These are phyloP conservation scores for Setaria viridis DNA, from an alignment of 202 grass and related monocot genomes.

Conservation along the genomic window DNA sequence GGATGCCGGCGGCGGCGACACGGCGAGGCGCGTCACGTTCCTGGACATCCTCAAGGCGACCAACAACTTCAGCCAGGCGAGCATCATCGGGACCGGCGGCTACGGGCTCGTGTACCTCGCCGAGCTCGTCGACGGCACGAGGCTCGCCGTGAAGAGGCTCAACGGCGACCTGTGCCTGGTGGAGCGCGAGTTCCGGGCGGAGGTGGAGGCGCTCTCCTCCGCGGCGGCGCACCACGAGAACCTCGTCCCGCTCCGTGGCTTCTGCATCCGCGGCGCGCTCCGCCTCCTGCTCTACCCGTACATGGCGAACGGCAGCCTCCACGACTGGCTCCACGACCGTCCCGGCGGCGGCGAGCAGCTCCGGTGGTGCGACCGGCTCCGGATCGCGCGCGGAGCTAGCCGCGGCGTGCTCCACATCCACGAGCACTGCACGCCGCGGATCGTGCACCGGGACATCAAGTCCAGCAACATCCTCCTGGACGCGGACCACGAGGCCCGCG, in stretches of 20 bases:
- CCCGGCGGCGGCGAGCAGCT: neutral
- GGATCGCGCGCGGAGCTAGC: slow-evolving; percentile 45
- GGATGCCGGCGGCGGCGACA: neutral
- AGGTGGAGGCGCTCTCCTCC: slow-evolving; percentile 64
- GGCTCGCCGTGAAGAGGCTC: slow-evolving; percentile 63
- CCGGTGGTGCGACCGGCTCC: slow-evolving; percentile 36
- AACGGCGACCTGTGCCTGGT: slow-evolving; percentile 59
- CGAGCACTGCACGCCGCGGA: slow-evolving; percentile 52
- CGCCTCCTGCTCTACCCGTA: slow-evolving; percentile 64
- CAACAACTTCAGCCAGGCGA: slow-evolving; percentile 47
- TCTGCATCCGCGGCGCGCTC: slow-evolving; percentile 55
- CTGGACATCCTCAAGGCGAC: slow-evolving; percentile 62
- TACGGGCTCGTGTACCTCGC: slow-evolving; percentile 69
- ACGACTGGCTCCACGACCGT: slow-evolving; percentile 61
- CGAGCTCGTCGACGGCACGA: slow-evolving; percentile 42
- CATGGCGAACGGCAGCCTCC: slow-evolving; percentile 72
- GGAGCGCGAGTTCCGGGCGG: slow-evolving; percentile 66
- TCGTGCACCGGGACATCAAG: slow-evolving; percentile 61
- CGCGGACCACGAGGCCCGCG: slow-evolving; percentile 15
- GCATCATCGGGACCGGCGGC: slow-evolving; percentile 56
- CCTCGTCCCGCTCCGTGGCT: slow-evolving; percentile 69
- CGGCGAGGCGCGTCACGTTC: slow-evolving; percentile 38
- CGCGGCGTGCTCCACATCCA: slow-evolving; percentile 60
- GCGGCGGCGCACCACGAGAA: slow-evolving; percentile 48
- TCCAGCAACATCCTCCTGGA: slow-evolving; percentile 60